Conservation (phyloP, 1,139 yeast species). For the Nakaseomyces nivariensis region DNA sequence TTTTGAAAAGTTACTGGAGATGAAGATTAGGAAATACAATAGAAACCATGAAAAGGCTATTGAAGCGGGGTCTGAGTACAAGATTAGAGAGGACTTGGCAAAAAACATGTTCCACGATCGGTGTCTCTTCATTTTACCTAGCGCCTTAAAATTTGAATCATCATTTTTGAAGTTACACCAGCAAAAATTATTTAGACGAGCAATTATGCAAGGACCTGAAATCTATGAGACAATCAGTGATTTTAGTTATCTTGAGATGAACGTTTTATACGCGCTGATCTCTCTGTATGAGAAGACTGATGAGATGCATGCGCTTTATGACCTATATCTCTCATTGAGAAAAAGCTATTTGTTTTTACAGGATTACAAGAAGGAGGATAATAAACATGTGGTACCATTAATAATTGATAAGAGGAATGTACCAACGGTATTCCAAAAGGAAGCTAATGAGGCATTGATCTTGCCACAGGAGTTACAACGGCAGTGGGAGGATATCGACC, state of each 20-base stretch:
- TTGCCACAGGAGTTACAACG: slow-evolving; percentile 15
- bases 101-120: not conserved
- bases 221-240: not conserved
- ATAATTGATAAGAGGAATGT: slow-evolving; percentile 17
- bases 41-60: not conserved
- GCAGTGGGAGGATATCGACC: slow-evolving; percentile 23
- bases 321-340: not conserved
- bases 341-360: not conserved
- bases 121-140: not conserved
- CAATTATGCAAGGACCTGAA: slow-evolving; percentile 1
- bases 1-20: not conserved
- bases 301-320: not conserved
- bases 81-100: not conserved
- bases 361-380: not conserved
- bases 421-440: slow-evolving; percentile 13
- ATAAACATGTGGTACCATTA: slow-evolving; percentile 8
- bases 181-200: slow-evolving; percentile 1
- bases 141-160: not conserved
- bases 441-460: slow-evolving; percentile 5
- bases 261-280: not conserved
- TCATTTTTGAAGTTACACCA: slow-evolving; percentile 1
- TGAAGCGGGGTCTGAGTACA: not conserved
- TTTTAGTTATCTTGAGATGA: not conserved
- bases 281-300: not conserved
- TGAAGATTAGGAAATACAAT: not conserved